Conservation (phyloP, 2,329 filamentous ascomycete species). For the Phaeosphaeria sp. region DNA sequence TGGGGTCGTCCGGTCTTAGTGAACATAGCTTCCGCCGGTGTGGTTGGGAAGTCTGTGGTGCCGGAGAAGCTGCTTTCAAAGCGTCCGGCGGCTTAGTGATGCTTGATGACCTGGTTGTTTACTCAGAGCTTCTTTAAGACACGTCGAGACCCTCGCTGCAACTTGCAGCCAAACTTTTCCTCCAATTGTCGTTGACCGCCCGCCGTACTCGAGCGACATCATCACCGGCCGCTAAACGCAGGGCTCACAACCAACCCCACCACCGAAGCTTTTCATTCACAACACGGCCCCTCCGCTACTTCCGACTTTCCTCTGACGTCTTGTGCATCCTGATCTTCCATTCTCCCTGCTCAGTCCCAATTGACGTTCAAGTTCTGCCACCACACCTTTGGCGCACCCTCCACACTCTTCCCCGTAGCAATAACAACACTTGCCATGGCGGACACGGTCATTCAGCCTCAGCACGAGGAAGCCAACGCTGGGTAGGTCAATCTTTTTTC, state of each 20-base stretch:
- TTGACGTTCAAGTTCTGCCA: slow-evolving; percentile 31
- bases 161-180: slow-evolving; percentile 22
- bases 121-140: slow-evolving; percentile 27
- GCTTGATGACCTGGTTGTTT: slow-evolving; percentile 32
- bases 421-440: slow-evolving; percentile 46
- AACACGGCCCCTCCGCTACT: slow-evolving; percentile 34
- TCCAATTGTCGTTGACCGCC: slow-evolving; percentile 23
- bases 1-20: slow-evolving; percentile 42
- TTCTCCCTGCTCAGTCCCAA: slow-evolving; percentile 22
- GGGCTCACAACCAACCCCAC: slow-evolving; percentile 44
- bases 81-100: slow-evolving; percentile 44
- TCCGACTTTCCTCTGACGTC: slow-evolving; percentile 26
- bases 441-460: slow-evolving; percentile 56
- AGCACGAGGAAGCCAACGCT: slow-evolving; percentile 53
- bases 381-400: slow-evolving; percentile 25
- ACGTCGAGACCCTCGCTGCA: slow-evolving; percentile 22
- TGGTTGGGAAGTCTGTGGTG: slow-evolving; percentile 24
- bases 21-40: slow-evolving; percentile 28
- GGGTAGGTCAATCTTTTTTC: slow-evolving; percentile 48
- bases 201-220: slow-evolving; percentile 26
- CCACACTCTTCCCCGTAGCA: slow-evolving; percentile 19
- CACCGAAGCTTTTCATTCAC: slow-evolving; percentile 42
- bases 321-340: slow-evolving; percentile 10
- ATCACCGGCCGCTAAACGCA: slow-evolving; percentile 30
- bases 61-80: slow-evolving; percentile 43